These are phyloP conservation scores for Chlorociboria aeruginascens DNA, from an alignment of 495 filamentous ascomycete species.

Conservation along the genomic window DNA sequence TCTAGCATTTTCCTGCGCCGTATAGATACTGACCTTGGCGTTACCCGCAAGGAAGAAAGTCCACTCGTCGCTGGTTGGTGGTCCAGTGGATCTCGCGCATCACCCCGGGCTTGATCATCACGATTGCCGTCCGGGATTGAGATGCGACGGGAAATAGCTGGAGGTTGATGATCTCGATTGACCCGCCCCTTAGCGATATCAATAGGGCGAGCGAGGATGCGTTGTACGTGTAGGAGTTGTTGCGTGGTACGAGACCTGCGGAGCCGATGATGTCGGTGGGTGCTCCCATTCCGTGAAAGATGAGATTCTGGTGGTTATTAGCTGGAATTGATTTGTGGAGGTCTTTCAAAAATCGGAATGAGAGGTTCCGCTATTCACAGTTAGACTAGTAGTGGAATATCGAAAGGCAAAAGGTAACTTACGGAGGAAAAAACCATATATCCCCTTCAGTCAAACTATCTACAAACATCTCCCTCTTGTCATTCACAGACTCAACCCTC, in stretches of 20 bases:
- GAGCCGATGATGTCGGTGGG: constrained; percentile 46
- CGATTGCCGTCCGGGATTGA: constrained; percentile 50
- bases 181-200: constrained; percentile 42
- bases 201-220: constrained; percentile 50
- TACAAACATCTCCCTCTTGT: constrained; percentile 47
- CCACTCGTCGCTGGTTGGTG: constrained; percentile 64
- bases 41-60: constrained; percentile 60
- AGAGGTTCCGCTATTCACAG: constrained; percentile 35
- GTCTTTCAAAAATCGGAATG: constrained; percentile 22
- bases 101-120: constrained; percentile 56
- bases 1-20: constrained; percentile 41
- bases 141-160: constrained; percentile 45
- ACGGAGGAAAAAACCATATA: constrained; percentile 56
- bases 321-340: too few species aligned
- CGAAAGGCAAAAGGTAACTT: neutral
- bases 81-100: constrained; percentile 80
- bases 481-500: constrained; percentile 45
- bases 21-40: constrained; percentile 57
- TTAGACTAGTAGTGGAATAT: neutral
- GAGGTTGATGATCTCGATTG: constrained; percentile 57
- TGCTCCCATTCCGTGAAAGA: constrained; percentile 54
- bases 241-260: constrained; percentile 40
- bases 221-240: constrained; percentile 51
- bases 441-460: constrained; percentile 55
- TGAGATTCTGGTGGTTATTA: constrained; percentile 17